Evolutionary conservation across 1,139 yeast species (phyloP).

Genomic region (Kodamaea sp.): DNA sequence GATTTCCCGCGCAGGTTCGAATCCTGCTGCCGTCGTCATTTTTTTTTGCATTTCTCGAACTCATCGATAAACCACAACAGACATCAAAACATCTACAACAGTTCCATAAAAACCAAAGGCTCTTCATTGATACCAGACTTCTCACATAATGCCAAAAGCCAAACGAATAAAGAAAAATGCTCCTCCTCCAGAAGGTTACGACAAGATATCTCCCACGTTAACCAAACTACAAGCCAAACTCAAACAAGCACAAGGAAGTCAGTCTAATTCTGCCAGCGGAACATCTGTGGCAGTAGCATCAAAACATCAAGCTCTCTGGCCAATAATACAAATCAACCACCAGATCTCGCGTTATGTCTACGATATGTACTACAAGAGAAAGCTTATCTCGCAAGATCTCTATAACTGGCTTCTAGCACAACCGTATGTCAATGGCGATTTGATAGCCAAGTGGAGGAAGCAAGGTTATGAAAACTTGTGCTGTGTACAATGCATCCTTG

Average conservation of each 20-base stretch:
- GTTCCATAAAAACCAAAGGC: too few relatives aligned
- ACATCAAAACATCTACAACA: too few relatives aligned
- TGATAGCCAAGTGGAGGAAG: conserved; percentile 91
- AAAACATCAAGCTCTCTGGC: conserved; percentile 68
- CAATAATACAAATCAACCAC: conserved; percentile 67
- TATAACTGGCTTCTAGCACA: conserved; percentile 77
- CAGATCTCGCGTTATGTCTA: conserved; percentile 78
- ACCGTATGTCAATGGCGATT: conserved; percentile 63
- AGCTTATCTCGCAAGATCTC: conserved; percentile 65
- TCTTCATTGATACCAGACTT: neutral
- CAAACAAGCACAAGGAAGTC: conserved; percentile 53
- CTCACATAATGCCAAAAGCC: conserved; percentile 13
- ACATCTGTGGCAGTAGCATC: conserved; percentile 16
- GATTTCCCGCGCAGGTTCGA: conserved; percentile 90
- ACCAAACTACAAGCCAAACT: conserved; percentile 59
- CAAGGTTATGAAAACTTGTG: conserved; percentile 88
- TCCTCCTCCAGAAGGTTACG: conserved; percentile 73
- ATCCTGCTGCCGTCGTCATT: conserved; percentile 77
- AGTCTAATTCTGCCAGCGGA: conserved; percentile 20
- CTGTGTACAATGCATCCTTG: conserved; percentile 76
- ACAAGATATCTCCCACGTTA: conserved; percentile 71
- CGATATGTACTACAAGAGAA: conserved; percentile 68
- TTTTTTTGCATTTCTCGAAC: too few relatives aligned
- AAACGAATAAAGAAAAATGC: conserved; percentile 16
- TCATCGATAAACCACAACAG: too few relatives aligned